Evolutionary conservation across 2,329 filamentous ascomycete species (phyloP).

Genomic region (Aspergillus calidoustus): DNA sequence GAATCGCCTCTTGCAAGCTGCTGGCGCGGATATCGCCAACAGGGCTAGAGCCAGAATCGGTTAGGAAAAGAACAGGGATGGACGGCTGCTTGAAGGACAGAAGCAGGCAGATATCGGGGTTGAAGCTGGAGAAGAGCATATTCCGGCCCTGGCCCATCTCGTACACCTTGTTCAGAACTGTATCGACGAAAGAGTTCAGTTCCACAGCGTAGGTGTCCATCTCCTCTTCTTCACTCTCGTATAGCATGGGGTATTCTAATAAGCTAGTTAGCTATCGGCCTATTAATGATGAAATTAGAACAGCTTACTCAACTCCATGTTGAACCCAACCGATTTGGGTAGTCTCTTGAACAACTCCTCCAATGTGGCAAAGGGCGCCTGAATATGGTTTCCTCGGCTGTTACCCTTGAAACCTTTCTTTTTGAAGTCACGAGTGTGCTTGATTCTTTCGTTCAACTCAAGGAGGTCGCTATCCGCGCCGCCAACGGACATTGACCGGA

Average conservation of each 20-base stretch:
- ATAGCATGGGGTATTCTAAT: slow-evolving; percentile 89
- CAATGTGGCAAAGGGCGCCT: slow-evolving; percentile 91
- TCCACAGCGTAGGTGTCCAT: slow-evolving; percentile 98
- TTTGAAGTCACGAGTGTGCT: slow-evolving; percentile 95
- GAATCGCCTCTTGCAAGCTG: slow-evolving; percentile 91
- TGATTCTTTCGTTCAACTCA: slow-evolving; percentile 80
- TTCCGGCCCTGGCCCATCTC: slow-evolving; percentile 81
- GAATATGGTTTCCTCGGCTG: slow-evolving; percentile 89
- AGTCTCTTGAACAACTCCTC: slow-evolving; percentile 90
- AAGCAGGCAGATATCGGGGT: slow-evolving; percentile 93
- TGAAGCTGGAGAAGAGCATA: slow-evolving; percentile 96
- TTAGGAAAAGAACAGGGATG: slow-evolving; percentile 93
- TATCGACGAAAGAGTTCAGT: slow-evolving; percentile 95
- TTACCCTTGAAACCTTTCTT: slow-evolving; percentile 95
- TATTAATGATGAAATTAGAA: slow-evolving; percentile 23
- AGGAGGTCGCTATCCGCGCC: slow-evolving; percentile 50
- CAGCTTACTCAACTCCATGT: slow-evolving; percentile 84
- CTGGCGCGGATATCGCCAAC: slow-evolving; percentile 90
- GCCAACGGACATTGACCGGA: slow-evolving; percentile 65
- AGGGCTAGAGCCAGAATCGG: slow-evolving; percentile 78
- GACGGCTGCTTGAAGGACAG: slow-evolving; percentile 96
- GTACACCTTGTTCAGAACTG: slow-evolving; percentile 86
- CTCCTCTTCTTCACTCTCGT: slow-evolving; percentile 91
- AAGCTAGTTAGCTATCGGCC: slow-evolving; percentile 30
- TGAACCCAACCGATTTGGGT: slow-evolving; percentile 85